phyloP scores from a whole-genome alignment of 345 rosid genomes.

The Mallotus nudiflorus region DNA sequence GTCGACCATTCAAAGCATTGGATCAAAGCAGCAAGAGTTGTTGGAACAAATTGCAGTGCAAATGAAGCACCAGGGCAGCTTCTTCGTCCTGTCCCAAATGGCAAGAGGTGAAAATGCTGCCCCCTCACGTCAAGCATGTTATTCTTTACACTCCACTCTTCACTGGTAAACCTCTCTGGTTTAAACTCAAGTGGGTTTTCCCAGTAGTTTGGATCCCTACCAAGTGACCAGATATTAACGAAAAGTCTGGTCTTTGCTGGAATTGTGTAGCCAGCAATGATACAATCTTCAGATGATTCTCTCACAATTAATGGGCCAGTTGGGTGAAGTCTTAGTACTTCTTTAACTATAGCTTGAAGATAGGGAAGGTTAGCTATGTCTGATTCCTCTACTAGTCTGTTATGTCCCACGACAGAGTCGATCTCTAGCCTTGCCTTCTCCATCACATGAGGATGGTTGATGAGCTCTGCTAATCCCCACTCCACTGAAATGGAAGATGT shows the following conservation, averaged over 20 bases:
- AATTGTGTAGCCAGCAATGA: slow-evolving; percentile 17
- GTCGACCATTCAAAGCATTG: slow-evolving; percentile 45
- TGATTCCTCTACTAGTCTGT: slow-evolving; percentile 53
- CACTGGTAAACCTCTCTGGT: slow-evolving; percentile 23
- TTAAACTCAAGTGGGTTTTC: slow-evolving; percentile 24
- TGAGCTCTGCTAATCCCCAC: slow-evolving; percentile 75
- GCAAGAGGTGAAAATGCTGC: slow-evolving; percentile 34
- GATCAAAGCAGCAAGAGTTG: slow-evolving; percentile 37
- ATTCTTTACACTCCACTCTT: slow-evolving; percentile 22
- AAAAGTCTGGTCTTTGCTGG: slow-evolving; percentile 28
- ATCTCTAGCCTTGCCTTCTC: slow-evolving; percentile 58
- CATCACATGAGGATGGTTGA: slow-evolving; percentile 62
- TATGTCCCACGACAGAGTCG: slow-evolving; percentile 50
- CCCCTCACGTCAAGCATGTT: slow-evolving; percentile 29
- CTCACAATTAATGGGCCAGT: slow-evolving; percentile 30
- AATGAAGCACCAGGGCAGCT: slow-evolving; percentile 48
- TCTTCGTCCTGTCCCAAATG: slow-evolving; percentile 46
- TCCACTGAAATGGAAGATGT: slow-evolving; percentile 53
- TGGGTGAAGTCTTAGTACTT: slow-evolving; percentile 74
- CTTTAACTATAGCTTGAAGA: slow-evolving; percentile 62
- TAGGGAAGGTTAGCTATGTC: slow-evolving; percentile 58
- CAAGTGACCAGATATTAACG: slow-evolving; percentile 26
- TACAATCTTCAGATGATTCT: slow-evolving; percentile 18
- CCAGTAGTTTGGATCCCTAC: slow-evolving; percentile 30
- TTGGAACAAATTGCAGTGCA: slow-evolving; percentile 35